phyloP scores from a whole-genome alignment of 345 rosid genomes.

The Orychophragmus violaceus region DNA sequence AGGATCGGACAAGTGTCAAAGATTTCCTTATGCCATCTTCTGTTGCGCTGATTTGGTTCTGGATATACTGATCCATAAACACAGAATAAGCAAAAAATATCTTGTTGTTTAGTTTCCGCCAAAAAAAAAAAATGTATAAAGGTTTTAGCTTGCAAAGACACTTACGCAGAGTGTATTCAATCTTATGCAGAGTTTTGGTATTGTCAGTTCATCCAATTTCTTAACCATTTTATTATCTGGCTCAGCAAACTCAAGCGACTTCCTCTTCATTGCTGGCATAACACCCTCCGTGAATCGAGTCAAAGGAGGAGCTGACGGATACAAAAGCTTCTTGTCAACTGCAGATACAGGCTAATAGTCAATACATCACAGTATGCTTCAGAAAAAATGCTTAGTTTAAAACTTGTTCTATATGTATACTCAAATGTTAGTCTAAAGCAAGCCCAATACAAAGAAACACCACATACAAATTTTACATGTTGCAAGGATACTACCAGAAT shows the following conservation, averaged over 20 bases:
- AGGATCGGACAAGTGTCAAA: slow-evolving; percentile 51
- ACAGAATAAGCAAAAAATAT: background rate
- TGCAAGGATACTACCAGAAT: background rate
- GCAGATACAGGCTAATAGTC: slow-evolving; percentile 33
- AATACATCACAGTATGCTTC: slow-evolving; percentile 16
- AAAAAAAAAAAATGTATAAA: background rate
- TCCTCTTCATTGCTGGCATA: slow-evolving; percentile 58
- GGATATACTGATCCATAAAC: slow-evolving; percentile 57
- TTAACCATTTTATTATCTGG: slow-evolving; percentile 43
- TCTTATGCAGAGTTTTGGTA: slow-evolving; percentile 78
- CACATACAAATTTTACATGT: background rate
- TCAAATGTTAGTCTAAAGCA: background rate
- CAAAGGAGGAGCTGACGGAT: slow-evolving; percentile 84
- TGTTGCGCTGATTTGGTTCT: slow-evolving; percentile 58
- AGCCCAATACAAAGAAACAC: background rate
- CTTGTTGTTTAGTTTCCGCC: background rate
- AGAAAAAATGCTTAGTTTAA: background rate
- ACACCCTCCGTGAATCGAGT: slow-evolving; percentile 72
- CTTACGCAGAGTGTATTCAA: slow-evolving; percentile 87
- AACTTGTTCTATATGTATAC: background rate
- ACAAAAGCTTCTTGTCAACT: slow-evolving; percentile 74
- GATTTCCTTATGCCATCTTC: slow-evolving; percentile 77
- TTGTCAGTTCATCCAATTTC: slow-evolving; percentile 57
- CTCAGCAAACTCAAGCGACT: slow-evolving; percentile 43
- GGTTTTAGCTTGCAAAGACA: slow-evolving; percentile 10